These are phyloP conservation scores for Trametes punicea DNA, from an alignment of 768 basidiomycete genomes.

Conservation along the genomic window DNA sequence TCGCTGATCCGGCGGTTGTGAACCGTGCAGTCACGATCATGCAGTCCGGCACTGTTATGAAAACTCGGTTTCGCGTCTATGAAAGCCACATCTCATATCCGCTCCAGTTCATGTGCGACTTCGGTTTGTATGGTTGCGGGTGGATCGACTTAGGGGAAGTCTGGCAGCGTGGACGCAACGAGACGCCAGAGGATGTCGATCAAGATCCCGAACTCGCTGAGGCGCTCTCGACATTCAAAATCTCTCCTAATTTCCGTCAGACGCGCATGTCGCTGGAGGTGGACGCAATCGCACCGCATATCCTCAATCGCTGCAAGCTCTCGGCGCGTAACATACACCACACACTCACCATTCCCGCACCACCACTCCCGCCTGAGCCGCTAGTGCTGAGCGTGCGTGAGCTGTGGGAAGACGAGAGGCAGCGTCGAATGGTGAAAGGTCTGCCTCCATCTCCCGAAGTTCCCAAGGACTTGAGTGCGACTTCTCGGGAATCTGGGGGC, in stretches of 20 bases:
- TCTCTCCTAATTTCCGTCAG: slow-evolving; percentile 62
- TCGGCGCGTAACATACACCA: slow-evolving; percentile 66
- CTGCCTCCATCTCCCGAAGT: slow-evolving; percentile 70
- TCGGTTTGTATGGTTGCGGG: slow-evolving; percentile 91
- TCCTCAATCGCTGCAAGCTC: slow-evolving; percentile 77
- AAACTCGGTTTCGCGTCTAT: slow-evolving; percentile 71
- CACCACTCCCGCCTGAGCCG: slow-evolving; percentile 56
- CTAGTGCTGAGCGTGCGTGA: slow-evolving; percentile 87
- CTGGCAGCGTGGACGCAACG: slow-evolving; percentile 50
- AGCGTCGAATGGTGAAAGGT: slow-evolving; percentile 62
- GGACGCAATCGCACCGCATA: slow-evolving; percentile 76
- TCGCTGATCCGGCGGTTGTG: slow-evolving; percentile 67
- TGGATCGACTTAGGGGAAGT: slow-evolving; percentile 73
- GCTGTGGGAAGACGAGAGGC: slow-evolving; percentile 95
- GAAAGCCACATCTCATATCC: slow-evolving; percentile 89
- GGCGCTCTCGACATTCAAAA: slow-evolving; percentile 33
- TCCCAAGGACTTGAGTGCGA: slow-evolving; percentile 66
- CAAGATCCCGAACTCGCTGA: slow-evolving; percentile 17
- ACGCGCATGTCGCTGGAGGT: slow-evolving; percentile 76
- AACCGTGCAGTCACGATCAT: slow-evolving; percentile 73
- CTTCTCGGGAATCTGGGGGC: slow-evolving; percentile 51
- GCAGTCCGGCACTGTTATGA: slow-evolving; percentile 80
- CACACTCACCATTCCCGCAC: slow-evolving; percentile 56
- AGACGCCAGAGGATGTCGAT: slow-evolving; percentile 34
- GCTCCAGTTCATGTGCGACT: slow-evolving; percentile 93